Evolutionary conservation across 1,284 basidiomycete genomes (phyloP), one percentile per base, ranked within the genome.

Genomic region (Boletus albobrunnescens): DNA sequence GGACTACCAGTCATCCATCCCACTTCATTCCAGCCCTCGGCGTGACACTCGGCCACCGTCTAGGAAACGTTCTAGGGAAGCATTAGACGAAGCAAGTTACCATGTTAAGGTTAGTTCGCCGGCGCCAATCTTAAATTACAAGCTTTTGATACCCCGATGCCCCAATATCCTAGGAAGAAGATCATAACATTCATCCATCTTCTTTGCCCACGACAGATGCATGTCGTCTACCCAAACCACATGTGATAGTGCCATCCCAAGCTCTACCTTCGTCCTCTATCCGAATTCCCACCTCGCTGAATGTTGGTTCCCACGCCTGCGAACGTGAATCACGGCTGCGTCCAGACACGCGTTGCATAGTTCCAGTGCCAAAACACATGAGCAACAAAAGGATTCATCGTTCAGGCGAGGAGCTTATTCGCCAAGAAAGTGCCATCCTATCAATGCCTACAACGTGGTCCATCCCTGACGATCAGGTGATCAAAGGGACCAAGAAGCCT

Each of bases 31-130:
- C 11, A 55, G 32, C 38, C 49, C 59, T 37, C 52, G 50, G 27
- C 55, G 45, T 32, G 52, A 53, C 31, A 11, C 50, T 46, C 64
- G 52, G 26, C 50, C 60, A 19, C 62, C 63, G 10, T 60, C 67
- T 3, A 69, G 65, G 41, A 69, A 65, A 55, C 67, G 63, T 33
- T 67, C 65, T 9, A 67, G 63, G 36, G 67, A 68, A 45, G 35
- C 44, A 31, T 49, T 66, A 48, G 67, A 65, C 23, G 63, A 63
- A 17, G 51, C 38, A 38, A 52, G 24, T 64, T 67, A 48, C 50
- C 62, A 27, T 36, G 55, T 66, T 57, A 67, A 65, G 66, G 63
- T 65, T 50, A 52, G 63, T 61, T 41, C 43, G 17, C 45, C 50
- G 51, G 63, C 65, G 62, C 47, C 49, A 64, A 65, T 65, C 51